Evolutionary conservation across 2,329 filamentous ascomycete species (phyloP).

Genomic region (Penicillium sp.): DNA sequence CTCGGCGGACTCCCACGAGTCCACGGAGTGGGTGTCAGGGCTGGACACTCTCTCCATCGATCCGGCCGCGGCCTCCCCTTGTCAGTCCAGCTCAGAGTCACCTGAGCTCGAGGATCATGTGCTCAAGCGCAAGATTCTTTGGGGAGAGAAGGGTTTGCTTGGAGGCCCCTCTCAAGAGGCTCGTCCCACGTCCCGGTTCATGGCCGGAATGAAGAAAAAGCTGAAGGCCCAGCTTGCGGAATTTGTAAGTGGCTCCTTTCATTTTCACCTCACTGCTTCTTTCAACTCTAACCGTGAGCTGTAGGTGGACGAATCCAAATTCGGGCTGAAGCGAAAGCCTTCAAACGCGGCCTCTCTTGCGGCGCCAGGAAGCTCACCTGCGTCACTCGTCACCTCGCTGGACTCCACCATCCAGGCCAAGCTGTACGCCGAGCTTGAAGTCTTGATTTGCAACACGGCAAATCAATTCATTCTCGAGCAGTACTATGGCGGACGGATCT

Average conservation of each 20-base stretch:
- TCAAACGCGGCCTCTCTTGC: not conserved
- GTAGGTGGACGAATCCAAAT: not conserved
- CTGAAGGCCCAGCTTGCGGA: constrained; percentile 36
- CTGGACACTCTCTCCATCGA: not conserved
- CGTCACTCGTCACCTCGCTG: constrained; percentile 28
- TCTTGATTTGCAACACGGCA: constrained; percentile 41
- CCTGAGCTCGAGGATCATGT: not conserved
- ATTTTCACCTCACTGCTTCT: not conserved
- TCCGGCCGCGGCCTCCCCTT: not conserved
- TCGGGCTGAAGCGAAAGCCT: not conserved
- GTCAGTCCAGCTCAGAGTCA: not conserved
- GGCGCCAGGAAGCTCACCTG: not conserved
- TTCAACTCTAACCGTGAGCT: not conserved
- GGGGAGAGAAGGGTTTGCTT: not conserved
- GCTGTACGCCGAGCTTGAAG: constrained; percentile 42
- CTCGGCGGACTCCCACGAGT: not conserved
- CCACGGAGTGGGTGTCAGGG: not conserved
- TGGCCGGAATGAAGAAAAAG: constrained; percentile 35
- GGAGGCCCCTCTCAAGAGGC: not conserved
- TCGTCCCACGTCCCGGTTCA: constrained; percentile 3
- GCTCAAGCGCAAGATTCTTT: not conserved
- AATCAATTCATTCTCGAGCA: constrained; percentile 43
- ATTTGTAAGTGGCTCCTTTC: constrained; percentile 26
- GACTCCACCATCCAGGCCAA: constrained; percentile 37
- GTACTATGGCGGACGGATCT: constrained; percentile 35